These are phyloP conservation scores for Taxawa tesnikishii DNA, from an alignment of 2,329 filamentous ascomycete species.

Conservation along the genomic window DNA sequence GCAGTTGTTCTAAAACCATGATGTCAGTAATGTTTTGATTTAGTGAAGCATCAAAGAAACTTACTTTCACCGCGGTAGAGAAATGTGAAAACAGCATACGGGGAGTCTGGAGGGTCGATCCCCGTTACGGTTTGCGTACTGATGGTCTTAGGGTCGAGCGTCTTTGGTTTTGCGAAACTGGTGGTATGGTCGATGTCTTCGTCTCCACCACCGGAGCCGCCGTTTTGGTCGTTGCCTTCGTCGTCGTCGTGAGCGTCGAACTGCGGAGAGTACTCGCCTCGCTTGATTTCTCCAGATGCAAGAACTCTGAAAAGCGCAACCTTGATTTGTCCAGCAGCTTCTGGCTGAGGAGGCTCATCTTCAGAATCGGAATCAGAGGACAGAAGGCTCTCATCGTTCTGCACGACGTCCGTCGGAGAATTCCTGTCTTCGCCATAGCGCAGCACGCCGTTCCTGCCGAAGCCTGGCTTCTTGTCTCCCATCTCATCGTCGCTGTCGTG, in stretches of 20 bases:
- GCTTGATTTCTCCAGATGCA: conserved; percentile 93
- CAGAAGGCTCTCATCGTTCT: conserved; percentile 54
- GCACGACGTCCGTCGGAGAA: conserved; percentile 55
- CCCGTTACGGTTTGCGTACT: conserved; percentile 99
- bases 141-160: conserved; percentile 90
- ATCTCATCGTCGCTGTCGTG: conserved; percentile 36
- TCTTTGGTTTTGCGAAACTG: conserved; percentile 93
- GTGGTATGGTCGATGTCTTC: conserved; percentile 92
- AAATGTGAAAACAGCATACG: conserved; percentile 94
- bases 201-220: conserved; percentile 47
- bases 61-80: conserved; percentile 91
- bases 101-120: conserved; percentile 89
- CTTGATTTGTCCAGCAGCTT: conserved; percentile 95
- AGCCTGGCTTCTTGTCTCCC: conserved; percentile 26
- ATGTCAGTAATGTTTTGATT: not conserved
- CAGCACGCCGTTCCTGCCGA: conserved; percentile 46
- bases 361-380: conserved; percentile 58
- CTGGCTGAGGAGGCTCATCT: conserved; percentile 75
- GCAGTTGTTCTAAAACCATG: conserved; percentile 61
- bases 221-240: conserved; percentile 46
- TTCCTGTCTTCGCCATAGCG: conserved; percentile 69
- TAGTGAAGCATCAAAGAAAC: conserved; percentile 26
- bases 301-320: conserved; percentile 92
- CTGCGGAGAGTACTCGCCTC: conserved; percentile 93
- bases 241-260: conserved; percentile 96